Conservation (phyloP, 2,329 filamentous ascomycete species). For the Scedosporium boydii region DNA sequence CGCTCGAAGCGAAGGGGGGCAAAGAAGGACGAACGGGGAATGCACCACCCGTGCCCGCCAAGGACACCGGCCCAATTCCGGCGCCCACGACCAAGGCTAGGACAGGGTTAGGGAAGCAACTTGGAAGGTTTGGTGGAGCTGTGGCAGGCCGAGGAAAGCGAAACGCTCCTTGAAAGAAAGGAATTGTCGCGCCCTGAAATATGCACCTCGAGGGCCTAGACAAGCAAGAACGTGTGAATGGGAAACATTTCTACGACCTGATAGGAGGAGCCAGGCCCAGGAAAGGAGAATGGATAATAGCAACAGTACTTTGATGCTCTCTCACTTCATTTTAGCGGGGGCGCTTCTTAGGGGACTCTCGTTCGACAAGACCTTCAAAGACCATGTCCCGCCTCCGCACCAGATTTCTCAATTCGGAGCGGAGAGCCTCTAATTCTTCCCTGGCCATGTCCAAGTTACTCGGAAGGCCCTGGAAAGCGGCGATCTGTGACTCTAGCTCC, state of each 20-base stretch:
- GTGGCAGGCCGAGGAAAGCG: conserved; percentile 55
- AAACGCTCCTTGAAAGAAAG: conserved; percentile 15
- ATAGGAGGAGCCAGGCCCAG: too few species aligned
- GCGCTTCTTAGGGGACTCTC: conserved; percentile 24
- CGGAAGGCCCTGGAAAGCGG: conserved; percentile 61
- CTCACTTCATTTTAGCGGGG: neutral
- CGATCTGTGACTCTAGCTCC: conserved; percentile 51
- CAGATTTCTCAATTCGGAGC: conserved; percentile 52
- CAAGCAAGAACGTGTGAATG: too few species aligned
- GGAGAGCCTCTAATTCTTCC: conserved; percentile 58
- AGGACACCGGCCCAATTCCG: conserved; percentile 35
- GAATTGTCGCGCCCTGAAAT: neutral
- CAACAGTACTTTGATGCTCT: neutral
- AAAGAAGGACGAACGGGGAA: conserved; percentile 26
- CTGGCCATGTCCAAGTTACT: conserved; percentile 60
- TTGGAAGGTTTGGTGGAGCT: conserved; percentile 63
- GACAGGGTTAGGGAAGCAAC: conserved; percentile 55
- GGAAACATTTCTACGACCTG: too few species aligned
- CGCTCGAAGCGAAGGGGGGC: conserved; percentile 26
- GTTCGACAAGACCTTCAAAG: conserved; percentile 64
- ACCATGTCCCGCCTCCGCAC: conserved; percentile 58
- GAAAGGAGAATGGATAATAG: conserved; percentile 1
- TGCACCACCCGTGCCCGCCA: conserved; percentile 35
- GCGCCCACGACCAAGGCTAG: conserved; percentile 42
- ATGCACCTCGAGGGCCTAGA: too few species aligned